phyloP scores from a whole-genome alignment of 768 basidiomycete genomes.

The Cubamyces lactineus region DNA sequence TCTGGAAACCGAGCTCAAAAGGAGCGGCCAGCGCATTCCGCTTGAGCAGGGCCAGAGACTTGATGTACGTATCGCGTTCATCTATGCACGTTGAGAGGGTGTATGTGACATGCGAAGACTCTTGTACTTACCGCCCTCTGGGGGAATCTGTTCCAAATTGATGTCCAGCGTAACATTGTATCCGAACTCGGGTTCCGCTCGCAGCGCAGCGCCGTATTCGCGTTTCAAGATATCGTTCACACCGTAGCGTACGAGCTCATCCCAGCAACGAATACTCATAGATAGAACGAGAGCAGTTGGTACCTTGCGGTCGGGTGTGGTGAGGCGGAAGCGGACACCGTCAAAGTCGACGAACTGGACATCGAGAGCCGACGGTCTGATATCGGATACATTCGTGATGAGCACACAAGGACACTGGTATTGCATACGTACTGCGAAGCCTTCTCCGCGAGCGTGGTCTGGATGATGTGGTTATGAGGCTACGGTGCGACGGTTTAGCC shows the following conservation, averaged over 20 bases:
- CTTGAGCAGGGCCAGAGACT: constrained; percentile 83
- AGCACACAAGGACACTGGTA: constrained; percentile 7
- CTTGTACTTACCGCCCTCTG: constrained; percentile 66
- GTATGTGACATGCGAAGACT: neutral
- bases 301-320: constrained; percentile 85
- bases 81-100: constrained; percentile 50
- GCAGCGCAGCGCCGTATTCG: constrained; percentile 80
- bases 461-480: constrained; percentile 93
- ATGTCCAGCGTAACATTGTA: constrained; percentile 88
- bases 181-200: constrained; percentile 74
- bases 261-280: constrained; percentile 98
- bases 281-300: constrained; percentile 70
- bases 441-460: constrained; percentile 87
- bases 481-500: constrained; percentile 35
- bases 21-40: constrained; percentile 94
- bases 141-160: constrained; percentile 84
- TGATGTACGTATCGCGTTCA: constrained; percentile 76
- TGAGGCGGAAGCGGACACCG: constrained; percentile 91
- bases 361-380: constrained; percentile 87
- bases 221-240: constrained; percentile 76
- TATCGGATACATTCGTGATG: constrained; percentile 1
- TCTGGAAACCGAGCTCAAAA: constrained; percentile 84
- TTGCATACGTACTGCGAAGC: constrained; percentile 66
- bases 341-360: constrained; percentile 98
- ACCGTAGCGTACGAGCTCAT: constrained; percentile 87